A percentile compares a stretch with the other conserved stretches of the same genome.
Evolutionary conservation across 371 early-diverging fungal species (phyloP).

Genomic region (Nematocida parisii): DNA sequence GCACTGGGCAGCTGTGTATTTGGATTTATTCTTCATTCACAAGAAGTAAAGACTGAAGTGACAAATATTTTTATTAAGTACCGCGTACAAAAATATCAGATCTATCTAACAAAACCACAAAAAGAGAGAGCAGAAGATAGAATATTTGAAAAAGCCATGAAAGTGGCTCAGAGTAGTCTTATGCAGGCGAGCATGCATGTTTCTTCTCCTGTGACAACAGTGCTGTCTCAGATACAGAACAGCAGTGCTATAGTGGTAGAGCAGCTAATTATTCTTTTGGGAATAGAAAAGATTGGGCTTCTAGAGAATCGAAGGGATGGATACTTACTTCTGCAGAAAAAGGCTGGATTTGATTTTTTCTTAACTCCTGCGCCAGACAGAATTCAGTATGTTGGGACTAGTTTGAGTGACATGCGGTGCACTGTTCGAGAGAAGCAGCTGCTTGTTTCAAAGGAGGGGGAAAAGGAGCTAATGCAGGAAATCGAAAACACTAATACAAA

Average conservation of each 20-base stretch:
- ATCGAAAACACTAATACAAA: conserved; percentile 10
- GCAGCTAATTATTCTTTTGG: conserved; percentile 62
- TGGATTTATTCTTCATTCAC: conserved; percentile 66
- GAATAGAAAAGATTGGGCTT: conserved; percentile 67
- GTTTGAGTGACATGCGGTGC: conserved; percentile 65
- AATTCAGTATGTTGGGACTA: conserved; percentile 64
- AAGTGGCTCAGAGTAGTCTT: not conserved
- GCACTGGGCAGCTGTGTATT: conserved; percentile 59
- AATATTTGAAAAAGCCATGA: not conserved
- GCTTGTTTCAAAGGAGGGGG: conserved; percentile 37
- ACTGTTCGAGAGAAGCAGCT: conserved; percentile 46
- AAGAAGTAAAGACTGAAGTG: conserved; percentile 57
- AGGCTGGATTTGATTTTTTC: conserved; percentile 61
- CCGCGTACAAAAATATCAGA: conserved; percentile 45
- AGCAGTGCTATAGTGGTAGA: conserved; percentile 58
- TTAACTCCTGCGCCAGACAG: conserved; percentile 66
- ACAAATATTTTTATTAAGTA: conserved; percentile 58
- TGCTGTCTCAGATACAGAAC: conserved; percentile 51
- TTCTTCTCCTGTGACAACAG: conserved; percentile 45
- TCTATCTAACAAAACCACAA: conserved; percentile 29
- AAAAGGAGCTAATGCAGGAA: not conserved
- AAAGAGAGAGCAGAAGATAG: not conserved
- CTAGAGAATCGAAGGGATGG: conserved; percentile 64
- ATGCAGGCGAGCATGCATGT: not conserved
- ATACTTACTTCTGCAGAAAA: conserved; percentile 64